phyloP scores from a whole-genome alignment of 352 stramenopile genomes.

The Phytophthora foliorum region DNA sequence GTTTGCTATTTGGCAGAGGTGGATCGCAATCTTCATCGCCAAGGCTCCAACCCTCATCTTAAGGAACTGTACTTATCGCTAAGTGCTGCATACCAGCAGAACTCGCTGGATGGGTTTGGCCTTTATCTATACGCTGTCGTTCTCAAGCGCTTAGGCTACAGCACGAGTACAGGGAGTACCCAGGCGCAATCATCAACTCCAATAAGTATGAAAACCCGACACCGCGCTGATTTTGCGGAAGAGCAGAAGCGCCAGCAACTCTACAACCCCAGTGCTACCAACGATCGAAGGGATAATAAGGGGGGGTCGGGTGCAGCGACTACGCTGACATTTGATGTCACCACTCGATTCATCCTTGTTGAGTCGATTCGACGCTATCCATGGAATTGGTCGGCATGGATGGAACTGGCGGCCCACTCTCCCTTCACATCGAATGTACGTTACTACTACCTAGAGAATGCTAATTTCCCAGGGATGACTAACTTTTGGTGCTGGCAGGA shows the following conservation, averaged over 20 bases:
- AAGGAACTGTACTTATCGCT: constrained; percentile 77
- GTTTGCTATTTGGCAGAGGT: constrained; percentile 28
- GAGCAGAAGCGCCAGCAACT: constrained; percentile 55
- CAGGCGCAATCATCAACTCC: constrained; percentile 49
- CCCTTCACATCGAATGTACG: constrained; percentile 63
- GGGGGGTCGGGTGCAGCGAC: constrained; percentile 24
- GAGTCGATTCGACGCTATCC: constrained; percentile 79
- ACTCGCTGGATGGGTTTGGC: constrained; percentile 75
- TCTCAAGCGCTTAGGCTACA: constrained; percentile 72
- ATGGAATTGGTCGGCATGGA: constrained; percentile 98
- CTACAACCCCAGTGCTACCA: constrained; percentile 8
- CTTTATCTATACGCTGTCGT: constrained; percentile 88
- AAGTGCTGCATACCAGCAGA: constrained; percentile 54
- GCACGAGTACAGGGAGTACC: constrained; percentile 57
- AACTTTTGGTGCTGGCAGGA: constrained; percentile 43
- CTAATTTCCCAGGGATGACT: constrained; percentile 7
- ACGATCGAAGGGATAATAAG: constrained; percentile 22
- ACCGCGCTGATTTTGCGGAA: constrained; percentile 41
- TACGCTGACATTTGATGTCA: constrained; percentile 54
- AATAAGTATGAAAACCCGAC: constrained; percentile 45
- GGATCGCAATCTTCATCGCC: constrained; percentile 46
- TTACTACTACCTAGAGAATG: neutral
- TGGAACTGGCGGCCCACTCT: constrained; percentile 91
- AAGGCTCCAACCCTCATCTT: constrained; percentile 73
- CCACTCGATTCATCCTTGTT: constrained; percentile 73